Conservation (phyloP, 345 rosid genomes). For the Physaria fendleri region DNA sequence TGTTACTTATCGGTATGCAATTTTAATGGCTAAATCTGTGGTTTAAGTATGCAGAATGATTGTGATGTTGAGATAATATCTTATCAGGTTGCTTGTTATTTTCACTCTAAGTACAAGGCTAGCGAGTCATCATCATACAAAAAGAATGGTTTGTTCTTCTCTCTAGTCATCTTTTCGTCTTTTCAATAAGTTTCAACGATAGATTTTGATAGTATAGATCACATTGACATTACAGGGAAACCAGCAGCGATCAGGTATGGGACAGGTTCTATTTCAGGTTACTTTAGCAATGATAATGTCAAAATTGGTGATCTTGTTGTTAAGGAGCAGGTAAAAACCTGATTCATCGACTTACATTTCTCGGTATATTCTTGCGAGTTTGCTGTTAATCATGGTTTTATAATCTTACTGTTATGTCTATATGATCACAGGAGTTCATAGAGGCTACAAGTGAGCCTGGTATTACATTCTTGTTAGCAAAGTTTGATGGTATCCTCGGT, state of each 20-base stretch:
- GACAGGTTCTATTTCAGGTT: slow-evolving; percentile 76
- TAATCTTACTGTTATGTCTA: background rate
- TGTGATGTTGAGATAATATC: background rate
- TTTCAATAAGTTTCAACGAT: background rate
- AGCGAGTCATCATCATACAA: slow-evolving; percentile 59
- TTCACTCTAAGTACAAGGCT: slow-evolving; percentile 81
- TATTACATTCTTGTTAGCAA: slow-evolving; percentile 76
- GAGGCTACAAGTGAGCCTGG: slow-evolving; percentile 93
- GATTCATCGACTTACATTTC: background rate
- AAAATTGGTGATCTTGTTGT: slow-evolving; percentile 65
- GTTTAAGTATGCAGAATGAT: background rate
- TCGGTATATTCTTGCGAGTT: background rate
- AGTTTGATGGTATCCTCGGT: slow-evolving; percentile 91
- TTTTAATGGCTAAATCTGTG: slow-evolving; percentile 4
- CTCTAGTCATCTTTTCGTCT: background rate
- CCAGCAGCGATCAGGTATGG: slow-evolving; percentile 84
- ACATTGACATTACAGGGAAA: slow-evolving; percentile 45
- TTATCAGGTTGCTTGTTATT: slow-evolving; percentile 74
- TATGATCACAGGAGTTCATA: slow-evolving; percentile 59
- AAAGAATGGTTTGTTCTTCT: slow-evolving; percentile 55
- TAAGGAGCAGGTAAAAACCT: slow-evolving; percentile 48
- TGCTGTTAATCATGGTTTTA: background rate
- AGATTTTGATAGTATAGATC: background rate
- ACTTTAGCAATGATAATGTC: slow-evolving; percentile 79
- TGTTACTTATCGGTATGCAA: slow-evolving; percentile 64